These are phyloP conservation scores for Salix purpurea DNA, from an alignment of 345 rosid genomes.

Conservation along the genomic window DNA sequence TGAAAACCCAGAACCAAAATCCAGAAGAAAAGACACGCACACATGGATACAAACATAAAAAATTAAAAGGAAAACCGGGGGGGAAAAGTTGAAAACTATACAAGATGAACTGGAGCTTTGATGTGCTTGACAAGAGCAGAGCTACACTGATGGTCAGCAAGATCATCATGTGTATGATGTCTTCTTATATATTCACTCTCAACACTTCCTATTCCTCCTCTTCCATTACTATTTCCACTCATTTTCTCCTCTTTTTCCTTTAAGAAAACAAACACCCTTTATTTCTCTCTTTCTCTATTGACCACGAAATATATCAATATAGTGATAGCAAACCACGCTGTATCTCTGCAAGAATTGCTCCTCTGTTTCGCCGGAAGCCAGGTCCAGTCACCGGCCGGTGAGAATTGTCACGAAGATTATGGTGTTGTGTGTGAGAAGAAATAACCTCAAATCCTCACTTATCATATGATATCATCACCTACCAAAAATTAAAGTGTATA, in stretches of 20 bases:
- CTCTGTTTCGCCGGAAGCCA: constrained; percentile 14
- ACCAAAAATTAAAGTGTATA: not conserved
- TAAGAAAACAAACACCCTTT: not conserved
- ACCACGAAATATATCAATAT: not conserved
- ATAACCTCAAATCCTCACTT: not conserved
- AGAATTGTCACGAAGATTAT: not conserved
- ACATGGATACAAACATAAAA: not conserved
- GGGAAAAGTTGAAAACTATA: constrained; percentile 30
- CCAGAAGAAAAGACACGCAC: not conserved
- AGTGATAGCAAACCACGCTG: not conserved
- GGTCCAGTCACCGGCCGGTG: constrained; percentile 14
- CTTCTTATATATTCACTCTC: constrained; percentile 59
- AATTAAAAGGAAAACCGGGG: constrained; percentile 3
- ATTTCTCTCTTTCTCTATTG: not conserved
- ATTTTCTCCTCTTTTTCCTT: constrained; percentile 22
- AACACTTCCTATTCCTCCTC: constrained; percentile 23
- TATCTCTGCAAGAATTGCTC: not conserved
- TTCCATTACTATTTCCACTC: constrained; percentile 22
- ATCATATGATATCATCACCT: not conserved
- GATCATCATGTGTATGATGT: constrained; percentile 63
- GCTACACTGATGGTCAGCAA: constrained; percentile 65
- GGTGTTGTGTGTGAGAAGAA: not conserved
- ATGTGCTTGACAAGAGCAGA: constrained; percentile 75
- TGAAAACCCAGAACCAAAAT: not conserved
- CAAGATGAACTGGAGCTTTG: constrained; percentile 94